Evolutionary conservation across 176 grass and related monocot species (phyloP), one percentile per base, ranked within the genome.

Genomic region (Eleusine indica): DNA sequence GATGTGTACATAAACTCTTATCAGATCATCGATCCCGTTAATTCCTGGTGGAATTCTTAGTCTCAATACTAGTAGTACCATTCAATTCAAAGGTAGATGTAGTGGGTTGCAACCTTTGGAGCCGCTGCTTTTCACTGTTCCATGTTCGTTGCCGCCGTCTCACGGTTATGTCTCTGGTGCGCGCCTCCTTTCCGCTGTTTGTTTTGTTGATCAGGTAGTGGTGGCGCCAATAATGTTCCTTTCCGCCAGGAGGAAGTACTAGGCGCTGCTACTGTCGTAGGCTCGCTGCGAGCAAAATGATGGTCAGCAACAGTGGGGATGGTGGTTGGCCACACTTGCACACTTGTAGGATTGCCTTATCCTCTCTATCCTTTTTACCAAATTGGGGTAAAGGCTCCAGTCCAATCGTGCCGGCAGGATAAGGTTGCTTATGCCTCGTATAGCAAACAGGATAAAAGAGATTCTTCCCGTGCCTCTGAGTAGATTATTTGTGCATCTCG

Each of bases 301-400:
- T 78, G 58, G 74, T 25, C 11, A 68, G 41, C 78, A 67, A 29
- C 78, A 80, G 69, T 17, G 65, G 63, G 5, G 41, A 29, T 8
- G 54, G 71, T 71, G 82, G 71, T 43, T 64, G 82, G 64, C 35
- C 65, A 47, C 79, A 81, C 79, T 71, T 13, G 38, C 67, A 3
- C 48, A 41, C 19, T 1, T 21, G 78, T 49, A 54, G 19, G 11
- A 40, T 25, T 62, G 63, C 65, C 78, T 80, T 69, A 69, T 80
- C 78, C 46, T 37, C 4, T 15, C 4, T 66, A 39, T 41, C 67
- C 2, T 4, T 86, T 28, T 22, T 66, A 60, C 71, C 83, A 7
- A 66, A 77, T 71, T 65, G 46, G 71, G 77, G 75, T 5, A 75
- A 49, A 29, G 13, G 7, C 3, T 17, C 19, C n/a, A 0, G 22